Evolutionary conservation across 2,329 filamentous ascomycete genomes (phyloP).

Genomic region (Penicillium brevicompactum): DNA sequence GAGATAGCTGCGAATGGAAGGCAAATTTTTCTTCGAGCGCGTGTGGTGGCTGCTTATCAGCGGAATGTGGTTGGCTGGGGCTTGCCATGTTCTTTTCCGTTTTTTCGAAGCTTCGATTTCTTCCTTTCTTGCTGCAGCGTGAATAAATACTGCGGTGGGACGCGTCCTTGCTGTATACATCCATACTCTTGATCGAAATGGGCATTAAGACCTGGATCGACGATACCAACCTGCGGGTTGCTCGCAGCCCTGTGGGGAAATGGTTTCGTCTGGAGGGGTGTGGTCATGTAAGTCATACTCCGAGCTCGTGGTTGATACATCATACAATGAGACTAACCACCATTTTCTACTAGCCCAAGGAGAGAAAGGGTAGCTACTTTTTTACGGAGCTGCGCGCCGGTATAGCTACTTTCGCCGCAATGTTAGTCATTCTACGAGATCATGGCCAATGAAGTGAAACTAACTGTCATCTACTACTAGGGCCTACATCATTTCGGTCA

Average conservation of each 20-base stretch:
- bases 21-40: slow-evolving; percentile 13
- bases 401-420: slow-evolving; percentile 75
- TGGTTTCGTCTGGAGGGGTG: slow-evolving; percentile 82
- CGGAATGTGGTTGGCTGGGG: slow-evolving; percentile 15
- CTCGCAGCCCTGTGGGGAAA: slow-evolving; percentile 65
- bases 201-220: slow-evolving; percentile 21
- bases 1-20: slow-evolving; percentile 8
- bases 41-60: slow-evolving; percentile 20
- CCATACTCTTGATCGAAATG: slow-evolving; percentile 13
- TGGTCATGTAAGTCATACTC: slow-evolving; percentile 66
- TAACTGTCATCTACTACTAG: too few relatives aligned
- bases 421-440: slow-evolving; percentile 43
- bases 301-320: background rate
- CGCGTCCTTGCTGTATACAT: slow-evolving; percentile 5
- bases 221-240: slow-evolving; percentile 51
- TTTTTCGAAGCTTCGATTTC: background rate
- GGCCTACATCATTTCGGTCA: slow-evolving; percentile 71
- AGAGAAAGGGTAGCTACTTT: slow-evolving; percentile 75
- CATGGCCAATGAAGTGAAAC: too few relatives aligned
- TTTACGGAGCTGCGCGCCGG: slow-evolving; percentile 83
- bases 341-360: slow-evolving; percentile 56
- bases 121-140: background rate
- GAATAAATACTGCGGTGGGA: slow-evolving; percentile 15
- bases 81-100: slow-evolving; percentile 7
- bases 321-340: background rate